These are phyloP conservation scores for Penicillium antarcticum DNA, from an alignment of 495 filamentous ascomycete genomes.

Conservation along the genomic window DNA sequence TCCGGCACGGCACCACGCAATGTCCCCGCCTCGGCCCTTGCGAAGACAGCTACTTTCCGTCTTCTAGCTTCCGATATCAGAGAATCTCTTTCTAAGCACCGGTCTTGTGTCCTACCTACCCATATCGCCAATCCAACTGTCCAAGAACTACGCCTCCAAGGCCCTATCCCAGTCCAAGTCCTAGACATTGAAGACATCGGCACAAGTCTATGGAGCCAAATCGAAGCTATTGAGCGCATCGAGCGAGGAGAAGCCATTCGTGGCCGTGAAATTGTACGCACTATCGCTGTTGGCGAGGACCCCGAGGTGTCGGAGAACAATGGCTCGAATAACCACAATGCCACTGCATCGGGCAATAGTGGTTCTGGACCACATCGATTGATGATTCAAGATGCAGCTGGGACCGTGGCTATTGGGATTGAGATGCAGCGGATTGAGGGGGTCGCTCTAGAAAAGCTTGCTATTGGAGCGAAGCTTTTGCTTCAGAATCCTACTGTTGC, in stretches of 20 bases:
- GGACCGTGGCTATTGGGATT: conserved; percentile 65
- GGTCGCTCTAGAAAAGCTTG: conserved; percentile 59
- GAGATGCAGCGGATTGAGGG: conserved; percentile 67
- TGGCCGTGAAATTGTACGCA: conserved; percentile 78
- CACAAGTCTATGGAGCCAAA: conserved; percentile 73
- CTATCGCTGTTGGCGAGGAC: conserved; percentile 52
- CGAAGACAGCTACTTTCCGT: conserved; percentile 77
- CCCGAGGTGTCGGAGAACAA: conserved; percentile 29
- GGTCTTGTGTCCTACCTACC: conserved; percentile 54
- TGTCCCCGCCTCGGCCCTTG: conserved; percentile 66
- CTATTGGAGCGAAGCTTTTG: conserved; percentile 79
- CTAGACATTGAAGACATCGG: conserved; percentile 80
- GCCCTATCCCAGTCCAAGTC: conserved; percentile 73
- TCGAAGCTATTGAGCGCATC: conserved; percentile 78
- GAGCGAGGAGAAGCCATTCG: conserved; percentile 80
- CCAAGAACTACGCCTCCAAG: conserved; percentile 51
- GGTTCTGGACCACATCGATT: conserved; percentile 69
- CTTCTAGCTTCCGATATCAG: conserved; percentile 76
- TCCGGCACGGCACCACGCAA: conserved; percentile 39
- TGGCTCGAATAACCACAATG: conserved; percentile 9
- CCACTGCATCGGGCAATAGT: conserved; percentile 21
- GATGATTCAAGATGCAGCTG: conserved; percentile 75
- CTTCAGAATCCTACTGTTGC: conserved; percentile 65
- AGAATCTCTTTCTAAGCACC: conserved; percentile 47
- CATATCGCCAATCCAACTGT: conserved; percentile 49